Base-by-base conservation (phyloP, 1,139 yeast species). In the Meyerozyma athensensis region DNA sequence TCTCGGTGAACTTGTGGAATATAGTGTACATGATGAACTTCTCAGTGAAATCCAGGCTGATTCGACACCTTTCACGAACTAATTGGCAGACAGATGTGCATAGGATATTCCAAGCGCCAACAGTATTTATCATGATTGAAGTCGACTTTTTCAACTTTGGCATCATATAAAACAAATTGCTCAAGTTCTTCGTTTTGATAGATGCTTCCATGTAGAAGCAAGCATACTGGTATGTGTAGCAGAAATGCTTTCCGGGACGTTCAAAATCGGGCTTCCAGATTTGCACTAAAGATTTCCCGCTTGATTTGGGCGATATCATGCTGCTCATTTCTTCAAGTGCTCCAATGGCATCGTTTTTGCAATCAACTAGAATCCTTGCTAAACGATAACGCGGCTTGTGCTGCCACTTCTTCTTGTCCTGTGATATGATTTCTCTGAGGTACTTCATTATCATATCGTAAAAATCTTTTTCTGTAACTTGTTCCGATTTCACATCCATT, bases 241-340 rank as follows among this genome's bases (percentile, higher is more conserved):
- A 77, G 54, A 87, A 92, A 58, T 92, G 97, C 49, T 86, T 86
- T 0, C 99, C 99, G 0, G 97, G 94, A 13, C 95, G 63, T 58
- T 94, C 98, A 47, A 70, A 61, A 36, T 89, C 96, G 0, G 97
- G 95, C 50, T 87, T 87, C 98, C 98, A 92, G 39, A 92, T 86
- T 52, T 77, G 85, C 0, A 90, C 78, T 32, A 94, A 70, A 6
- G 82, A 76, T 50, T 90, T 86, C 39, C 80, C 77, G 3, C 78
- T 74, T 7, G 87, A 70, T 47, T 81, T 86, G 36, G 86, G 58
- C 4, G 85, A 73, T 38, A 90, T 74, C 20, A 86, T 65, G 2
- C 68, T 55, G 2, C 75, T 63, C 77, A 92, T 76, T 45, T 82
- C 86, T 10, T 74, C 74, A 37, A 72, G 65, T 0, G 97, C 95